Evolutionary conservation across 495 filamentous ascomycete genomes (phyloP), one percentile per base, ranked within the genome.

Genomic region (Neurospora terricola): DNA sequence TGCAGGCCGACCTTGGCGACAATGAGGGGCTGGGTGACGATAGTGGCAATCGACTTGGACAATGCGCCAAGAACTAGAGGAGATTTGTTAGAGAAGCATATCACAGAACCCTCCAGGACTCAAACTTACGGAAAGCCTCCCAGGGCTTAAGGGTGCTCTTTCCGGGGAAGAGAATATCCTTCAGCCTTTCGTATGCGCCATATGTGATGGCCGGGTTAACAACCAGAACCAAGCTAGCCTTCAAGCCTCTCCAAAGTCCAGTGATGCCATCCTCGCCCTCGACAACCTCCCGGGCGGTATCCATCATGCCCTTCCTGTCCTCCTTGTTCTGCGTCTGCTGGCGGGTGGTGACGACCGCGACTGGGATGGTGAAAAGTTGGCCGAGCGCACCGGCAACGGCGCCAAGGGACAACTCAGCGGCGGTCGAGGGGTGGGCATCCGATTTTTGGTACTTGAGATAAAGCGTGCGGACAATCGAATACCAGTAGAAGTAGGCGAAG

Each of bases 401-500:
- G 69, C 96, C 96, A 10, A 99, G 87, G 9, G 90, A 88, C 69
- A 99, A 86, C 84, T 99, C 96, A 48, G 91, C 86, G 12, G 92
- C 89, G 5, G 96, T 98, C n/a, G 91, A 89, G 18, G 94, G 94
- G 23, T 90, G 83, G 38, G 84, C 86, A 3, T 87, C 78, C n/a
- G 85, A 73, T 73, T 87, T 88, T 73, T 87, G 86, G 39, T 88
- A 91, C 38, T 89, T 87, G 79, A 94, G 83, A 80, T 98, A 98
- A 43, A 97, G 83, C 14, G 88, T 88, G 59, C 96, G 91, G 16
- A 98, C 93, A 21, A 94, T 81, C 27, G 93, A 94, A 82, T 99
- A 98, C 96, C 96, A 99, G 85, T 98, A 99, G 79, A 99, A 99
- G 83, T 99, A 99, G 73, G 96, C 96, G 79, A 99, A 99, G 80